A percentile compares a stretch with the other conserved stretches of the same genome.
phyloP scores from a whole-genome alignment of 2,329 filamentous ascomycete species.

The Bipolaris cookei region DNA sequence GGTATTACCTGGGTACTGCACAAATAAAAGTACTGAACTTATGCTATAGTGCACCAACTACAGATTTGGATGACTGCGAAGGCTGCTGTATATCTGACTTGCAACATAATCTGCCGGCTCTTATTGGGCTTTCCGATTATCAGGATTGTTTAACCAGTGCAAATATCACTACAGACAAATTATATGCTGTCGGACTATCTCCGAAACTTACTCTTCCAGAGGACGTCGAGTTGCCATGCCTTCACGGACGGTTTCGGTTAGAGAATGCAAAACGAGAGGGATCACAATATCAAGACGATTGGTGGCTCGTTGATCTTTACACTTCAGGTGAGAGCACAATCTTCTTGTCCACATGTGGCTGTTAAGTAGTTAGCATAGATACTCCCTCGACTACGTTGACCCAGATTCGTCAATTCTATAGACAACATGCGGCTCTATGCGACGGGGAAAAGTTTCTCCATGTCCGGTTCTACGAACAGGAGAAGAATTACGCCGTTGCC shows the following conservation, averaged over 20 bases:
- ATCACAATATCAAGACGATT: slow-evolving; percentile 3
- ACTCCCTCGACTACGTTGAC: neutral
- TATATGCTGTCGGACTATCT: slow-evolving; percentile 11
- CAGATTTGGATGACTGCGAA: slow-evolving; percentile 8
- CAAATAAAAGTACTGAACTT: slow-evolving; percentile 13
- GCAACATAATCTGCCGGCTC: slow-evolving; percentile 17
- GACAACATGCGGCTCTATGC: slow-evolving; percentile 5
- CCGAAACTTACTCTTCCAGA: slow-evolving; percentile 9
- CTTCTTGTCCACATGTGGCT: neutral
- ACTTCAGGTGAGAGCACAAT: slow-evolving; percentile 11
- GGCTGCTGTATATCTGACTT: slow-evolving; percentile 14
- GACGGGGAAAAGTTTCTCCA: slow-evolving; percentile 20
- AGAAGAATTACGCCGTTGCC: slow-evolving; percentile 7
- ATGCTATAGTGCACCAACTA: slow-evolving; percentile 9
- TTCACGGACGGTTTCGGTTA: slow-evolving; percentile 16
- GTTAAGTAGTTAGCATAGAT: slow-evolving; percentile 7
- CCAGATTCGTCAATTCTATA: slow-evolving; percentile 14
- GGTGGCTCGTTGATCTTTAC: slow-evolving; percentile 19
- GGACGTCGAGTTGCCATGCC: slow-evolving; percentile 10
- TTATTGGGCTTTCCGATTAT: slow-evolving; percentile 9
- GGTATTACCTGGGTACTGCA: slow-evolving; percentile 16
- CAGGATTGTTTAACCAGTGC: neutral
- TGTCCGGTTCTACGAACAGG: slow-evolving; percentile 15
- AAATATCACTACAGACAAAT: neutral
- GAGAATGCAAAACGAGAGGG: slow-evolving; percentile 10